Evolutionary conservation across 75 land plant species (phyloP).

Genomic region (Pinus albicaulis): DNA sequence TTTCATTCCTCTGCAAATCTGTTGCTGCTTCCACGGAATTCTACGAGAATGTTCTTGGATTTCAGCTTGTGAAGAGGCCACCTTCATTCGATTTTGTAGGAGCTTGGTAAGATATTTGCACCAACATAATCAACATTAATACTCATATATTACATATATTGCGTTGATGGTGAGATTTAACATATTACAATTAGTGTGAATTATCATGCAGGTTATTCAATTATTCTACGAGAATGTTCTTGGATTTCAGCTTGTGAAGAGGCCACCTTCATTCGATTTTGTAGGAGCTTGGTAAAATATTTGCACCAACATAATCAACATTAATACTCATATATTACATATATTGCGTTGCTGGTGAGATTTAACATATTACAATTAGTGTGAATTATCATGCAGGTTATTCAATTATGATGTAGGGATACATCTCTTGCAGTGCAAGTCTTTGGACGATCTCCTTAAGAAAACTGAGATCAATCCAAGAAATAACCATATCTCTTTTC

Average conservation of each 20-base stretch:
- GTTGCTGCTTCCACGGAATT: slow-evolving; percentile 35
- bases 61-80: slow-evolving; percentile 56
- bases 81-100: slow-evolving; percentile 74
- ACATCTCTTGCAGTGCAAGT: slow-evolving; percentile 20
- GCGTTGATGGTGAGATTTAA: too few species aligned
- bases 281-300: slow-evolving; percentile 63
- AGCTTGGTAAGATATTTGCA: slow-evolving; percentile 45
- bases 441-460: slow-evolving; percentile 10
- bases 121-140: too few species aligned
- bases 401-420: slow-evolving; percentile 36
- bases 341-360: too few species aligned
- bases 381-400: slow-evolving; percentile 8
- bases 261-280: slow-evolving; percentile 76
- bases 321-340: too few species aligned
- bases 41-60: slow-evolving; percentile 64
- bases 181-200: too few species aligned
- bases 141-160: too few species aligned
- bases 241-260: slow-evolving; percentile 54
- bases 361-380: too few species aligned
- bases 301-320: background rate
- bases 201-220: slow-evolving; percentile 19
- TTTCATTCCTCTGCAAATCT: slow-evolving; percentile 49
- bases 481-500: slow-evolving; percentile 46
- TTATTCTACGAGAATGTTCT: slow-evolving; percentile 57
- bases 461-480: slow-evolving; percentile 27